phyloP scores from a whole-genome alignment of 345 rosid genomes.

The Salix arbutifolia region DNA sequence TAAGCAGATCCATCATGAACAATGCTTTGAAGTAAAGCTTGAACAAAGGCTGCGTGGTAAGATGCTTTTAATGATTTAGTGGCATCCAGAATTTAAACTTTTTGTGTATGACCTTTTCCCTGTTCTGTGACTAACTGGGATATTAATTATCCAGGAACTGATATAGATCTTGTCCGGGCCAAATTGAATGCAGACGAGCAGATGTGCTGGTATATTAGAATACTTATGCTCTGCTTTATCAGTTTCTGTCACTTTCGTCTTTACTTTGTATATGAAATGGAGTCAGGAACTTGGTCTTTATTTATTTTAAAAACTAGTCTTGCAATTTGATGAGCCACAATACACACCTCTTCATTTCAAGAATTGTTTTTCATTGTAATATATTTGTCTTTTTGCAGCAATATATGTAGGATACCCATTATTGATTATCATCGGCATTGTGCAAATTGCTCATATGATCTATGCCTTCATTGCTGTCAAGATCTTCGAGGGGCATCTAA shows the following conservation, averaged over 20 bases:
- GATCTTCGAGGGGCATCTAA: constrained; percentile 69
- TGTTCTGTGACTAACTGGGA: constrained; percentile 4
- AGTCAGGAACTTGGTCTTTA: background rate
- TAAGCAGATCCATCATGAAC: constrained; percentile 79
- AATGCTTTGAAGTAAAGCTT: constrained; percentile 78
- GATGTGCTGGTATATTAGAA: constrained; percentile 85
- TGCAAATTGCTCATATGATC: constrained; percentile 70
- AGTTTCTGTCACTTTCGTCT: background rate
- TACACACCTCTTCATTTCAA: background rate
- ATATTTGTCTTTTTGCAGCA: constrained; percentile 50
- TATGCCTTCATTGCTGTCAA: constrained; percentile 90
- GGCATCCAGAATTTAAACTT: background rate
- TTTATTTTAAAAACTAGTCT: background rate
- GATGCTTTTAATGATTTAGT: constrained; percentile 21
- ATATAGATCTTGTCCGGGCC: constrained; percentile 67
- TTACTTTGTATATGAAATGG: background rate
- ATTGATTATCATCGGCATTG: constrained; percentile 96
- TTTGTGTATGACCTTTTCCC: background rate
- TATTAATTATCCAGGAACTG: constrained; percentile 52
- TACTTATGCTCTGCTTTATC: constrained; percentile 9
- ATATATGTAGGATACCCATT: constrained; percentile 84
- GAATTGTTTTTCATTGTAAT: background rate
- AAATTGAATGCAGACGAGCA: constrained; percentile 94
- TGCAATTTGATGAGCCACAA: background rate
- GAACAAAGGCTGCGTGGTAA: constrained; percentile 78